Base-by-base conservation (phyloP, 2,329 filamentous ascomycete species). In the Exophiala calicioides region DNA sequence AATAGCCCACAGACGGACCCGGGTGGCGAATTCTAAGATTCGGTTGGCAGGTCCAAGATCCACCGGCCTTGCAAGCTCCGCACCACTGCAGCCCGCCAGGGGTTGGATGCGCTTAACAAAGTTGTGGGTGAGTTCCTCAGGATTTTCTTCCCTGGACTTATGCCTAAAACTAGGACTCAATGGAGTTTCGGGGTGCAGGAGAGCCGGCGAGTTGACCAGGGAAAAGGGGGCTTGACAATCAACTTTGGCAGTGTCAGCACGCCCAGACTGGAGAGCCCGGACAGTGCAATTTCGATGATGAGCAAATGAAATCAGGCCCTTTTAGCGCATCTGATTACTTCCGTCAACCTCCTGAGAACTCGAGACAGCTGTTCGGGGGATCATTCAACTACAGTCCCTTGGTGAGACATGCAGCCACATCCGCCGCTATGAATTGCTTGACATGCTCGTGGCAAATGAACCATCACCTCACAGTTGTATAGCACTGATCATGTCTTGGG, bases 341-440 rank as follows among this genome's bases (percentile, higher is more conserved):
- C 29, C 21, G 27, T 31, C 44, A 30, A 18, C 24, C 26, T 37
- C 23, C 29, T n/a, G 39, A 44, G 41, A 49, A 26, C 19, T 46
- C 38, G 32, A 55, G 44, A 49, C 36, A 45, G n/a, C 24, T 35
- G 9, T 24, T 41, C 35, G 33, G 47, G 29, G 44, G 43, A 56
- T 48, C 41, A 42, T 46, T 47, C 51, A 51, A 37, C 42, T 27
- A 43, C 20, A 21, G 44, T 24, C 40, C 20, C 33, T 35, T 50
- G 52, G 51, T 57, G 54, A 57, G 54, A 57, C 54, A 57, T 55
- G 48, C 52, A 49, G 44, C 23, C 19, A 26, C 39, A 40, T 43
- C 38, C 37, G 35, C 23, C 29, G 39, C 42, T 16, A 46, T 40
- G 37, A 55, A 44, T 54, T 55, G 21, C 33, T 44, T 21, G 16